Evolutionary conservation across 2,329 filamentous ascomycete species (phyloP).

Genomic region (Leptodontidium sp.): DNA sequence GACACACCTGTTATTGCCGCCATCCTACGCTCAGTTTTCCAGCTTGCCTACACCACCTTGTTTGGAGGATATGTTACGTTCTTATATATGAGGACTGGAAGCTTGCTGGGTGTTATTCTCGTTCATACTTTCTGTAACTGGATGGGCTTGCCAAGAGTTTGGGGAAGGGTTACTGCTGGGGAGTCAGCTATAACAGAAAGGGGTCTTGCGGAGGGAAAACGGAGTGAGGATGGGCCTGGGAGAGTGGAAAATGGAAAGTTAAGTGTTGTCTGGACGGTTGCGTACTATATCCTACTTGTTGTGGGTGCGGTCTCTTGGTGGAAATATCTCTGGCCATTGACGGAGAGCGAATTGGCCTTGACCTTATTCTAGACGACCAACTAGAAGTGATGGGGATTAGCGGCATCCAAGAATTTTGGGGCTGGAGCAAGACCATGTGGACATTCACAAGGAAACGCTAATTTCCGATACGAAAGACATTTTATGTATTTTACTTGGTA

Average conservation of each 20-base stretch:
- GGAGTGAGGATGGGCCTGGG: slow-evolving; percentile 49
- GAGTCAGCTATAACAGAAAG: slow-evolving; percentile 37
- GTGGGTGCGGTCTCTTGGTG: slow-evolving; percentile 77
- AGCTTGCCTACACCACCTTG: slow-evolving; percentile 88
- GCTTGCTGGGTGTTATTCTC: slow-evolving; percentile 75
- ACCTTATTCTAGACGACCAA: slow-evolving; percentile 43
- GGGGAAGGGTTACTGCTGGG: slow-evolving; percentile 71
- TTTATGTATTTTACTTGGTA: too few relatives aligned
- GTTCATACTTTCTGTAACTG: slow-evolving; percentile 93
- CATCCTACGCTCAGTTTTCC: slow-evolving; percentile 77
- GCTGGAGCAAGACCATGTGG: too few relatives aligned
- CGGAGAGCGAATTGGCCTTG: slow-evolving; percentile 66
- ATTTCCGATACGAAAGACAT: too few relatives aligned
- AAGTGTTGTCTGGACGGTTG: slow-evolving; percentile 70
- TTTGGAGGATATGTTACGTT: slow-evolving; percentile 96
- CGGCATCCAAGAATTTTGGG: too few relatives aligned
- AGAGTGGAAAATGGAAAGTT: slow-evolving; percentile 43
- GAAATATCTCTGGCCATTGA: slow-evolving; percentile 74
- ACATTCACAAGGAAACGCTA: too few relatives aligned
- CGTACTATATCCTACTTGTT: slow-evolving; percentile 82
- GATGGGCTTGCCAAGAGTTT: slow-evolving; percentile 87
- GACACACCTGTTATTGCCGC: slow-evolving; percentile 69
- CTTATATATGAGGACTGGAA: slow-evolving; percentile 85
- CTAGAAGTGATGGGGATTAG: too few relatives aligned
- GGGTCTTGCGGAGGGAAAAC: slow-evolving; percentile 48